Percentiles rank a stretch among this genome's conserved stretches.
These are phyloP conservation scores for Kalanchoe fedtschenkoi DNA, from an alignment of 164 flowering plant genomes.

Conservation along the genomic window DNA sequence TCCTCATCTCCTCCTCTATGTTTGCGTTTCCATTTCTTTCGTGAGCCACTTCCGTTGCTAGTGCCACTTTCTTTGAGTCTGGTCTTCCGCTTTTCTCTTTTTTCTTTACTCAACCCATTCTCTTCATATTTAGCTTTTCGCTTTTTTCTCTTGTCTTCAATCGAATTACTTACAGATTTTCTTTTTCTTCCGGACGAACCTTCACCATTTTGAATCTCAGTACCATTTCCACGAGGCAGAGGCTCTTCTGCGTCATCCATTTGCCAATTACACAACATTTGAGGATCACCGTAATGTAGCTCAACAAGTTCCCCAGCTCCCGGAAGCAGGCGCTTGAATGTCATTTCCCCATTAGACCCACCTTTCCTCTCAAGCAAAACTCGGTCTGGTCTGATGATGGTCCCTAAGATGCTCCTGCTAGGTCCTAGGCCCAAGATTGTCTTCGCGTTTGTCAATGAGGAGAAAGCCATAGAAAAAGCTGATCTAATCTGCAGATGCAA, in stretches of 20 bases:
- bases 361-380: conserved; percentile 72
- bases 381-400: conserved; percentile 83
- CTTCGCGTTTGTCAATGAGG: conserved; percentile 57
- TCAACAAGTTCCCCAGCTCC: conserved; percentile 62
- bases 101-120: conserved; percentile 22
- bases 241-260: conserved; percentile 49
- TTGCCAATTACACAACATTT: conserved; percentile 66
- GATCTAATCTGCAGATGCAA: conserved; percentile 56
- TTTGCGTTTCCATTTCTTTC: not conserved
- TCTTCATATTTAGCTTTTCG: conserved; percentile 20
- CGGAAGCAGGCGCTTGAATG: conserved; percentile 58
- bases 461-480: conserved; percentile 78
- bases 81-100: conserved; percentile 9
- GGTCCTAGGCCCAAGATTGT: conserved; percentile 54
- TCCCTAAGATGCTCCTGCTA: conserved; percentile 75
- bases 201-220: conserved; percentile 11
- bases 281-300: conserved; percentile 18
- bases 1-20: not conserved
- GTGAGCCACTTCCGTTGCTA: not conserved
- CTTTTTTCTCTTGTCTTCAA: conserved; percentile 20
- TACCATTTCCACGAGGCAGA: conserved; percentile 40
- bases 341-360: conserved; percentile 54
- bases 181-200: conserved; percentile 41
- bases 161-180: conserved; percentile 23
- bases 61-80: not conserved